These are phyloP conservation scores for Zychaea mexicana DNA, from an alignment of 371 early-diverging fungal species.

Conservation along the genomic window DNA sequence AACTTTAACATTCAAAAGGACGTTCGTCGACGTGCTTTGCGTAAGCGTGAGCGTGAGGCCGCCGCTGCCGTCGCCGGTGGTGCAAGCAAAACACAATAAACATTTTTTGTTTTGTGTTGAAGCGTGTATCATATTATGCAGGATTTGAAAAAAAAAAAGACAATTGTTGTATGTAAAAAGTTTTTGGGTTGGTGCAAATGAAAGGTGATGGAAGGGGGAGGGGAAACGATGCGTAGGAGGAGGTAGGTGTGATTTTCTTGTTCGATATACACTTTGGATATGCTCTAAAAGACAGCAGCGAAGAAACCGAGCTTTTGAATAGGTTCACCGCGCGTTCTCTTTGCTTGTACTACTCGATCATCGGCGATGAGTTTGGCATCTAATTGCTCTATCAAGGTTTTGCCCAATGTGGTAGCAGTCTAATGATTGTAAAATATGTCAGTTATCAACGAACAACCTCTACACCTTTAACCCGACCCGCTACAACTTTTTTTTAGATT, in stretches of 20 bases:
- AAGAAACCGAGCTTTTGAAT: conserved; percentile 67
- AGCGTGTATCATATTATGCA: neutral
- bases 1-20: conserved; percentile 63
- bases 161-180: neutral
- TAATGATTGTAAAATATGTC: conserved; percentile 6
- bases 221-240: neutral
- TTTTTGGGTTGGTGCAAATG: neutral
- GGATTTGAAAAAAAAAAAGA: neutral
- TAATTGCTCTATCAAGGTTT: conserved; percentile 55
- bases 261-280: no score
- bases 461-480: neutral
- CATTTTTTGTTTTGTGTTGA: neutral
- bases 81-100: conserved; percentile 3
- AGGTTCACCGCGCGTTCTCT: conserved; percentile 46
- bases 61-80: conserved; percentile 36
- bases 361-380: conserved; percentile 56
- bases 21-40: conserved; percentile 77
- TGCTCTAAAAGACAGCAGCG: conserved; percentile 49
- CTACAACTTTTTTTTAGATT: neutral
- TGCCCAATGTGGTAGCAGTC: conserved; percentile 65
- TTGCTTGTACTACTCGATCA: conserved; percentile 43
- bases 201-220: neutral
- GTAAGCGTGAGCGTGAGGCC: conserved; percentile 67
- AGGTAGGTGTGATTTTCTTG: no score
- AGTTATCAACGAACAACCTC: no score